Evolutionary conservation across 2,329 filamentous ascomycete genomes (phyloP).

Genomic region (Xylariaceae sp.): DNA sequence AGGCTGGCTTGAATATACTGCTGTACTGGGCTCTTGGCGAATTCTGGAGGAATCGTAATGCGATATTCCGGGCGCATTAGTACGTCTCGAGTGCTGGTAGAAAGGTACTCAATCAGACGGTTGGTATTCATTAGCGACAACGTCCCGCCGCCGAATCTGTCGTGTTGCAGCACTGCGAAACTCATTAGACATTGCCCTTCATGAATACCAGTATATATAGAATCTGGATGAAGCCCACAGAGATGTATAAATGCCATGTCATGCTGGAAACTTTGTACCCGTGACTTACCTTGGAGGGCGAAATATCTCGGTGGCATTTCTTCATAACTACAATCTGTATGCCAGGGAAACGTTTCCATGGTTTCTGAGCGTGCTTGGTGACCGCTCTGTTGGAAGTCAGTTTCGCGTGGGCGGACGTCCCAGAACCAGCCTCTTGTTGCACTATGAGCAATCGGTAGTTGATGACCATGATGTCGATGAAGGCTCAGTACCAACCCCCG

Average conservation of each 20-base stretch:
- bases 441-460: slow-evolving; percentile 38
- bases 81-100: neutral
- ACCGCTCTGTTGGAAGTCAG: slow-evolving; percentile 26
- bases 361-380: slow-evolving; percentile 39
- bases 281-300: too few relatives aligned
- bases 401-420: slow-evolving; percentile 35
- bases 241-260: too few relatives aligned
- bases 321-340: slow-evolving; percentile 43
- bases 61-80: slow-evolving; percentile 6
- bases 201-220: too few relatives aligned
- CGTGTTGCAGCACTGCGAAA: too few relatives aligned
- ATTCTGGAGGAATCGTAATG: slow-evolving; percentile 4
- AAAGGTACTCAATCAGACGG: slow-evolving; percentile 1
- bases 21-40: neutral
- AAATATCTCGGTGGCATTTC: slow-evolving; percentile 26
- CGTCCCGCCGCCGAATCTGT: neutral
- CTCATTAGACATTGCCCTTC: too few relatives aligned
- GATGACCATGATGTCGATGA: slow-evolving; percentile 31
- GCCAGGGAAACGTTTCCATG: slow-evolving; percentile 41
- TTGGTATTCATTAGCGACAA: slow-evolving; percentile 9
- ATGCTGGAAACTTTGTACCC: too few relatives aligned
- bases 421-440: slow-evolving; percentile 41
- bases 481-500: slow-evolving; percentile 31
- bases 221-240: too few relatives aligned
- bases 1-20: neutral